These are phyloP conservation scores for Jamesozyma piceae DNA, from an alignment of 805 yeast genomes.

Conservation along the genomic window DNA sequence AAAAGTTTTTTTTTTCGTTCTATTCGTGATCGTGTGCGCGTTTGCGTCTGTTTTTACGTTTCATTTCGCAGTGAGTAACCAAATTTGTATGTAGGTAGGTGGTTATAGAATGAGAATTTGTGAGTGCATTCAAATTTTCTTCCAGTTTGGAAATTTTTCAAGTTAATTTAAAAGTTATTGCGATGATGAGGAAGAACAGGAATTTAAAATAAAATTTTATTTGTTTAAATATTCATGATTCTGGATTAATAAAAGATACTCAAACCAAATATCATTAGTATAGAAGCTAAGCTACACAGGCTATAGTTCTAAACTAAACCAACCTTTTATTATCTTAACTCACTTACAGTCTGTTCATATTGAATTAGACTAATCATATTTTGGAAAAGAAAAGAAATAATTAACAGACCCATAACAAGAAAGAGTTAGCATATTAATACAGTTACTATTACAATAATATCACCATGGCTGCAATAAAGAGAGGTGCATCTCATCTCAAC, in stretches of 20 bases:
- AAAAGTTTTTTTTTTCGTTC: background rate
- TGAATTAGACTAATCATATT: background rate
- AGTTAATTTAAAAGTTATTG: background rate
- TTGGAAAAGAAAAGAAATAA: background rate
- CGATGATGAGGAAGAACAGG: background rate
- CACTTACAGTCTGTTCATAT: background rate
- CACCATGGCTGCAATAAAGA: constrained; percentile 1
- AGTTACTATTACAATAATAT: background rate
- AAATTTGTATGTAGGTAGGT: background rate
- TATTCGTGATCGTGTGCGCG: background rate
- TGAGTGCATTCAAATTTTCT: background rate
- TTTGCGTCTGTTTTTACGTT: background rate
- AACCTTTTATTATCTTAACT: background rate
- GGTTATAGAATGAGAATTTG: background rate
- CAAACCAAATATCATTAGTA: background rate
- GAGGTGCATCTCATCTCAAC: background rate
- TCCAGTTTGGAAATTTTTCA: background rate
- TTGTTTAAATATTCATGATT: background rate
- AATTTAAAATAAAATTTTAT: background rate
- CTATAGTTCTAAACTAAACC: background rate
- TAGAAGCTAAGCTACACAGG: background rate
- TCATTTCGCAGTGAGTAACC: background rate
- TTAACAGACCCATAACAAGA: background rate
- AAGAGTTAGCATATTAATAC: background rate
- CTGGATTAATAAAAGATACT: background rate